Percentiles rank a stretch among this genome's conserved stretches.
phyloP scores from a whole-genome alignment of 129 eudicot species.

The Erigeron canadensis region DNA sequence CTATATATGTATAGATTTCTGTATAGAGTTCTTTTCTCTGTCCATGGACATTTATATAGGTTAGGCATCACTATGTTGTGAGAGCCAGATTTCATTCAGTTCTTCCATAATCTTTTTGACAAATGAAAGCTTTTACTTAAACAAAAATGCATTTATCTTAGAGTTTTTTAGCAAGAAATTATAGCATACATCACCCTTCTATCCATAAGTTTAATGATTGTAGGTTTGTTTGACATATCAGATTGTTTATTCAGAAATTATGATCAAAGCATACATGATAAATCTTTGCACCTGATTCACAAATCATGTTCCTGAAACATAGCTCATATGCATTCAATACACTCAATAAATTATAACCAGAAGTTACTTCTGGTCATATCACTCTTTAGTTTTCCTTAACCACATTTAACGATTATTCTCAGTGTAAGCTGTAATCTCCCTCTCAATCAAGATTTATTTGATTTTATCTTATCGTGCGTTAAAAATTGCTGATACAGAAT shows the following conservation, averaged over 20 bases:
- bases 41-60: slow-evolving; percentile 13
- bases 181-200: not conserved
- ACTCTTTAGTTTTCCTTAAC: not conserved
- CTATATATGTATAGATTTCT: slow-evolving; percentile 1
- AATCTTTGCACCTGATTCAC: slow-evolving; percentile 1
- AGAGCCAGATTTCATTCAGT: slow-evolving; percentile 5
- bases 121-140: not conserved
- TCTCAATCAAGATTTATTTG: slow-evolving; percentile 2
- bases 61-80: slow-evolving; percentile 1
- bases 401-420: not conserved
- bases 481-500: slow-evolving; percentile 4
- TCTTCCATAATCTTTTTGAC: slow-evolving; percentile 11
- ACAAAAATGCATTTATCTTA: not conserved
- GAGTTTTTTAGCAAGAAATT: not conserved
- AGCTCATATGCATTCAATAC: not conserved
- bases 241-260: not conserved
- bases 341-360: slow-evolving; percentile 4
- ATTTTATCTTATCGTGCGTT: slow-evolving; percentile 10
- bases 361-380: not conserved
- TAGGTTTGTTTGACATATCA: not conserved
- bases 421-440: slow-evolving; percentile 13
- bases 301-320: slow-evolving; percentile 12
- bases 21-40: not conserved
- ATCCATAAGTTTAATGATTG: not conserved
- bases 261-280: not conserved